A percentile compares a stretch with the other conserved stretches of the same genome.
These are phyloP conservation scores for Phaeosphaeriaceae sp. DNA, from an alignment of 2,329 filamentous ascomycete genomes.

Conservation along the genomic window DNA sequence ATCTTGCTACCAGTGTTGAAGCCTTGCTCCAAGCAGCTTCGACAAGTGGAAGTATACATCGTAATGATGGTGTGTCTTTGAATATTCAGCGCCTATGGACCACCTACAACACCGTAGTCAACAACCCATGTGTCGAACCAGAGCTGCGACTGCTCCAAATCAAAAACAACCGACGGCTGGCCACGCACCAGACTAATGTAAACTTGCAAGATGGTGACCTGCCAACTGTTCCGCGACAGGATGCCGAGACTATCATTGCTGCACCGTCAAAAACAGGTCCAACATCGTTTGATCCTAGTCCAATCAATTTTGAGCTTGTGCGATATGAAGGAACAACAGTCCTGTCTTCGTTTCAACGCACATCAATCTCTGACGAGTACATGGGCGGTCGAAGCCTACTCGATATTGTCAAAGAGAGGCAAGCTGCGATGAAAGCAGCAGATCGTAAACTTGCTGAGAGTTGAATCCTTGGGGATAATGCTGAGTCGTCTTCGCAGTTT, in stretches of 20 bases:
- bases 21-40: constrained; percentile 22
- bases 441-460: neutral
- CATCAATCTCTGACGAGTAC: neutral
- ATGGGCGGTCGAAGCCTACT: constrained; percentile 19
- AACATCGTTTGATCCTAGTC: neutral
- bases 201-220: neutral
- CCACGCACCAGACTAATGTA: constrained; percentile 6
- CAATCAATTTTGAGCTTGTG: constrained; percentile 10
- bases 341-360: constrained; percentile 11
- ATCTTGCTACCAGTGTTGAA: constrained; percentile 28
- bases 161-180: constrained; percentile 23
- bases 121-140: constrained; percentile 19
- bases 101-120: constrained; percentile 26
- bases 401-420: constrained; percentile 20
- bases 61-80: constrained; percentile 18
- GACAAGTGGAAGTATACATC: constrained; percentile 16
- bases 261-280: neutral
- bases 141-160: constrained; percentile 26
- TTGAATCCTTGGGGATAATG: no score
- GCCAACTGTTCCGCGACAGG: neutral
- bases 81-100: constrained; percentile 23
- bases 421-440: constrained; percentile 14
- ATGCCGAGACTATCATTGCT: neutral
- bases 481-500: no score
- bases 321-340: constrained; percentile 9